These are phyloP conservation scores for Arabidopsis hybrid DNA, from an alignment of 441 rosid species.

Conservation along the genomic window DNA sequence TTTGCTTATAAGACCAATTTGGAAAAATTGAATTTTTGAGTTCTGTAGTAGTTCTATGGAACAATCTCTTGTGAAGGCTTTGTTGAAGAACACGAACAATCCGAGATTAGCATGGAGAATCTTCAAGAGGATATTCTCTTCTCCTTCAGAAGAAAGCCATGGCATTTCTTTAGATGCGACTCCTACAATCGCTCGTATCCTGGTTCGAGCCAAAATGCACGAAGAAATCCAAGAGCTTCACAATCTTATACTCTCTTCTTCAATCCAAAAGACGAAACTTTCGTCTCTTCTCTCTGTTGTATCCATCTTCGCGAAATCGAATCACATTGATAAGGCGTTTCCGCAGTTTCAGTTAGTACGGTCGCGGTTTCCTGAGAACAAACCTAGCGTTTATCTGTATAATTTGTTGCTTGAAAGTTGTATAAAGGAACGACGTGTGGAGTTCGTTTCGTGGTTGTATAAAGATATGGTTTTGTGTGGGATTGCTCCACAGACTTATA, in stretches of 20 bases:
- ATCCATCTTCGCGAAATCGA: constrained; percentile 58
- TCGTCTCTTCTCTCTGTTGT: constrained; percentile 58
- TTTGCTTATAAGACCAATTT: neutral
- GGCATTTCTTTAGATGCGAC: constrained; percentile 45
- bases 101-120: constrained; percentile 87
- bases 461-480: constrained; percentile 75
- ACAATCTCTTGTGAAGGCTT: constrained; percentile 61
- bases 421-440: constrained; percentile 51
- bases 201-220: constrained; percentile 67
- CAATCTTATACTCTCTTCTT: constrained; percentile 56
- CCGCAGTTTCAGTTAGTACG: constrained; percentile 67
- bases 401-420: constrained; percentile 63
- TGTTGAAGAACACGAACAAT: constrained; percentile 64
- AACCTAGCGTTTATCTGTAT: constrained; percentile 62
- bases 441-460: constrained; percentile 72
- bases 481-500: constrained; percentile 75
- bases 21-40: constrained; percentile 8
- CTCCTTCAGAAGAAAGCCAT: constrained; percentile 47
- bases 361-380: constrained; percentile 53
- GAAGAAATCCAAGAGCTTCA: constrained; percentile 70
- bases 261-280: constrained; percentile 29
- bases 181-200: constrained; percentile 68
- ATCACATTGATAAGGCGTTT: constrained; percentile 57
- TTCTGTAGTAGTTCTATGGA: constrained; percentile 51
- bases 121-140: constrained; percentile 71